Conservation (phyloP, 345 rosid genomes). For the Microthlaspi erraticum region DNA sequence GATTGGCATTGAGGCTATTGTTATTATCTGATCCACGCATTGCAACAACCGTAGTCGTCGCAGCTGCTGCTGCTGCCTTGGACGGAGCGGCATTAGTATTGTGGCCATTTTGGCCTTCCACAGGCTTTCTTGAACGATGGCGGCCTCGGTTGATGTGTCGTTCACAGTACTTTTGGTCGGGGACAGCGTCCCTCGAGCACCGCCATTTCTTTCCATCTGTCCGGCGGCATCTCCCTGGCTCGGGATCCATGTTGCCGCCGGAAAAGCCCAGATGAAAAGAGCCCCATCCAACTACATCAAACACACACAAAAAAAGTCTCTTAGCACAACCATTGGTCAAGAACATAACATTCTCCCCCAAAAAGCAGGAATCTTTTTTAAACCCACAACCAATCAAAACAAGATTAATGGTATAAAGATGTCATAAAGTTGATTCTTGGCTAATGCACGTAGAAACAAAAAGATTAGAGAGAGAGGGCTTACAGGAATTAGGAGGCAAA, state of each 20-base stretch:
- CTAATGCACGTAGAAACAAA: slow-evolving; percentile 1
- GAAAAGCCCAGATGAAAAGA: slow-evolving; percentile 83
- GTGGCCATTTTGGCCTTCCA: slow-evolving; percentile 91
- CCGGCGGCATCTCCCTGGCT: slow-evolving; percentile 95
- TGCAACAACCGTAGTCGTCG: slow-evolving; percentile 40
- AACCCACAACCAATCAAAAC: no score
- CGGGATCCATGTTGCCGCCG: slow-evolving; percentile 78
- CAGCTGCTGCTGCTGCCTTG: slow-evolving; percentile 49
- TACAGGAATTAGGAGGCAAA: slow-evolving; percentile 56
- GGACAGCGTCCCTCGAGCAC: slow-evolving; percentile 94
- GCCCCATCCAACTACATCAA: slow-evolving; percentile 76
- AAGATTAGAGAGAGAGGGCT: slow-evolving; percentile 36
- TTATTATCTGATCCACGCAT: slow-evolving; percentile 49
- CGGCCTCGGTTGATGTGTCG: slow-evolving; percentile 98
- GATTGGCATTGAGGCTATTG: slow-evolving; percentile 46
- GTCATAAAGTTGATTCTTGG: slow-evolving; percentile 18
- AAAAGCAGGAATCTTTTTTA: slow-evolving; percentile 16
- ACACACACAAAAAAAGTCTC: slow-evolving; percentile 15
- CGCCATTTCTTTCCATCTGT: slow-evolving; percentile 99
- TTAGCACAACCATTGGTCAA: slow-evolving; percentile 3
- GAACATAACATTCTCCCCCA: slow-evolving; percentile 6
- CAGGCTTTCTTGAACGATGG: slow-evolving; percentile 99
- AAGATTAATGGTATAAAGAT: background rate
- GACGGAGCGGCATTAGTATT: slow-evolving; percentile 56
- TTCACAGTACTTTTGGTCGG: slow-evolving; percentile 94